Base-by-base conservation (phyloP, 202 grass and related monocot species). In the Panicum hallii region DNA sequence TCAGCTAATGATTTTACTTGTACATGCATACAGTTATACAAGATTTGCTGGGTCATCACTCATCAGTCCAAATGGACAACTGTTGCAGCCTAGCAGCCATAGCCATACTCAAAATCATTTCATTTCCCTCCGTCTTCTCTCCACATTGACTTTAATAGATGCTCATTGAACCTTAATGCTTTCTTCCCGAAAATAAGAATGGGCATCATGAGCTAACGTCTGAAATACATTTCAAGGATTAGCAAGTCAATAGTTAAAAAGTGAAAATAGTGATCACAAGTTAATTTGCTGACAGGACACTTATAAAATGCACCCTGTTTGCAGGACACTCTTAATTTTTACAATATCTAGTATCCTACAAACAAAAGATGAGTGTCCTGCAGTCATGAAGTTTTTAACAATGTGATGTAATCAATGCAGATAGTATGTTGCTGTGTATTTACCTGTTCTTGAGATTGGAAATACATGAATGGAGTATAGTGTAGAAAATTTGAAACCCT, bases 381-480 rank as follows among this genome's bases (percentile, higher is more conserved):
- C 6, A 55, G 17, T 19, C 52, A 20, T 20, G 52, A 55, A 20
- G 2, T 7, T 26, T 11, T 61, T 26, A 61, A 4, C 23, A 62
- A 30, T 62, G 23, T 30, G 58, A 30, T 62, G 58, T 11, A 30
- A 62, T 9, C 58, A 62, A 62, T 62, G 58, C 36, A 78, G 12
- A 65, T 55, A 20, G 55, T 80, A n/a, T 82, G 47, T 63, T 75
- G 11, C 23, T 58, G 23, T 73, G 41, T 36, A 70, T 43, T 90
- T 82, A 98, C 95, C 95, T 98, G 95, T 88, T 98, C 95, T 69
- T 95, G 95, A 72, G 93, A 95, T 46, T 76, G 89, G 86, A 98
- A 98, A 83, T 98, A 98, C 95, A 95, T 95, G 84, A 98, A 98
- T 67, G 95, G 95, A 23, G 95, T 98, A 80, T 98, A 98, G 19